phyloP scores from a whole-genome alignment of 2,329 filamentous ascomycete genomes.

The Hirsutella rhossiliensis region DNA sequence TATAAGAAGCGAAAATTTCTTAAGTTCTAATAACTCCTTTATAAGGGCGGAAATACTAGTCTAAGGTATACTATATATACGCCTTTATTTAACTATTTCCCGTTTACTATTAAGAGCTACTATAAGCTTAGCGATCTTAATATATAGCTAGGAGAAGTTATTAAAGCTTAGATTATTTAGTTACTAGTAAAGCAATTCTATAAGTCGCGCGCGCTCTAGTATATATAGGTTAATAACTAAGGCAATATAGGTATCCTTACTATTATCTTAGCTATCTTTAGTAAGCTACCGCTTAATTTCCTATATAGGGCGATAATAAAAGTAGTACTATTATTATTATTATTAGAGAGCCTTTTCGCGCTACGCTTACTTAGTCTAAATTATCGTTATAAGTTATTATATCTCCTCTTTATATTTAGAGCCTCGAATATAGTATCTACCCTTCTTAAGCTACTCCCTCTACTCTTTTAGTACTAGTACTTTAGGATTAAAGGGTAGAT shows the following conservation, averaged over 20 bases:
- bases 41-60: too few relatives aligned
- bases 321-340: conserved; percentile 13
- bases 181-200: neutral
- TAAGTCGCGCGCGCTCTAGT: too few relatives aligned
- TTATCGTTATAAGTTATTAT: conserved; percentile 7
- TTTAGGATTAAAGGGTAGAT: conserved; percentile 10
- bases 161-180: neutral
- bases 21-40: too few relatives aligned
- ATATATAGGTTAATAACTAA: conserved; percentile 1
- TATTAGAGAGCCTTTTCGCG: conserved; percentile 5
- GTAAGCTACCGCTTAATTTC: conserved; percentile 10
- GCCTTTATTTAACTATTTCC: conserved; percentile 1
- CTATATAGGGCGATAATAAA: too few relatives aligned
- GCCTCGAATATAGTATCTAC: conserved; percentile 9
- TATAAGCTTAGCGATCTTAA: neutral
- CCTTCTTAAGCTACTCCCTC: conserved; percentile 9
- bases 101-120: neutral
- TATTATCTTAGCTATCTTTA: conserved; percentile 11
- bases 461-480: conserved; percentile 9
- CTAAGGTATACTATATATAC: too few relatives aligned
- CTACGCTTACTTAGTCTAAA: conserved; percentile 8
- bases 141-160: neutral
- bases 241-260: too few relatives aligned
- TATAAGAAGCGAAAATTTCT: conserved; percentile 1
- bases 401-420: conserved; percentile 11